Percentiles rank a stretch among this genome's conserved stretches.
These are phyloP conservation scores for Mrakia gelida DNA, from an alignment of 768 basidiomycete species.

Conservation along the genomic window DNA sequence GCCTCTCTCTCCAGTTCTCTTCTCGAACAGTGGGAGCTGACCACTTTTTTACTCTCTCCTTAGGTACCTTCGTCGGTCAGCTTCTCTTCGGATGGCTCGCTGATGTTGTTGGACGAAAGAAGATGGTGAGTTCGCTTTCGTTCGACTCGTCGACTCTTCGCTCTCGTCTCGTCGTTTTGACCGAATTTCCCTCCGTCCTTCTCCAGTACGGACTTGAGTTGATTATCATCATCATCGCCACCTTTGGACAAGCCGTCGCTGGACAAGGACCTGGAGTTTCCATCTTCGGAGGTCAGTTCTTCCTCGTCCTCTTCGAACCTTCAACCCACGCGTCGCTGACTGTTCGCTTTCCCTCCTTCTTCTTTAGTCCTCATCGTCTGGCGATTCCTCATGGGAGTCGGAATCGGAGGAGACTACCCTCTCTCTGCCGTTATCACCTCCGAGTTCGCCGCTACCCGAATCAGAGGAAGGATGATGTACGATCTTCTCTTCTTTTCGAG, in stretches of 20 bases:
- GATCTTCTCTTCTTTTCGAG: not conserved
- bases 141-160: not conserved
- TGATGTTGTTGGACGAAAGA: slow-evolving; percentile 68
- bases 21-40: too few species aligned
- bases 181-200: not conserved
- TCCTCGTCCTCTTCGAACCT: too few species aligned
- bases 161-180: not conserved
- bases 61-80: slow-evolving; percentile 71
- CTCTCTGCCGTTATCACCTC: slow-evolving; percentile 76
- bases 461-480: slow-evolving; percentile 74
- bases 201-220: slow-evolving; percentile 59
- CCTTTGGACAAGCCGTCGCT: slow-evolving; percentile 73
- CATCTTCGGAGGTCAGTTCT: slow-evolving; percentile 34
- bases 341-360: not conserved
- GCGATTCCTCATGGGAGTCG: slow-evolving; percentile 55
- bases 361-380: slow-evolving; percentile 64
- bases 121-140: slow-evolving; percentile 51
- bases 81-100: slow-evolving; percentile 76
- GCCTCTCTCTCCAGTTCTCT: too few species aligned
- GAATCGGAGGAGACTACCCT: slow-evolving; percentile 69
- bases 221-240: slow-evolving; percentile 74
- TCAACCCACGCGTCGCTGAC: not conserved
- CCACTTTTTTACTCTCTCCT: slow-evolving; percentile 49
- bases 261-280: slow-evolving; percentile 60
- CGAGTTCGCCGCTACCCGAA: slow-evolving; percentile 74